Evolutionary conservation across 805 yeast genomes (phyloP).

Genomic region (Wickerhamomyces rabaulensis): DNA sequence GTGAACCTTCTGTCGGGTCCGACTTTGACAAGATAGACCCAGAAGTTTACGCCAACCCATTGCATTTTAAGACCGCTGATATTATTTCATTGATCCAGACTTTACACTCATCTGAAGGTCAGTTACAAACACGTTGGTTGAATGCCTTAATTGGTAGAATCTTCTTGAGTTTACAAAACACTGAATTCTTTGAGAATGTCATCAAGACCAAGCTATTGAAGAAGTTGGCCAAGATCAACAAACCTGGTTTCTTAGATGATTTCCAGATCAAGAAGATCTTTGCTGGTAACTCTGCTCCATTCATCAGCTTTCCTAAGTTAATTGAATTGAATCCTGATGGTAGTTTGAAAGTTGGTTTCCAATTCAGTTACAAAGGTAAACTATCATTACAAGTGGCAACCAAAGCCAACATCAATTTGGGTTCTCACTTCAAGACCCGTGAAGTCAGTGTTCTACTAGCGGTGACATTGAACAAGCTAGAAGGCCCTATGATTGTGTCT

Average conservation of each 20-base stretch:
- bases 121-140: constrained; percentile 81
- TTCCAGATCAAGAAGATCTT: constrained; percentile 66
- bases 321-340: constrained; percentile 78
- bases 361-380: constrained; percentile 70
- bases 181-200: constrained; percentile 56
- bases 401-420: constrained; percentile 68
- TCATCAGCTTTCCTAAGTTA: constrained; percentile 66
- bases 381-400: constrained; percentile 75
- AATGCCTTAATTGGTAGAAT: constrained; percentile 84
- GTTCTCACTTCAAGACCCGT: constrained; percentile 64
- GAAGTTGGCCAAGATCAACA: constrained; percentile 73
- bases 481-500: constrained; percentile 66
- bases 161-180: constrained; percentile 70
- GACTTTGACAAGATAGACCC: constrained; percentile 46
- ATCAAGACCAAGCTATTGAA: constrained; percentile 57
- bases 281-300: constrained; percentile 80
- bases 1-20: constrained; percentile 13
- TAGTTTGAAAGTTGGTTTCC: constrained; percentile 51
- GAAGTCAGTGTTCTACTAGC: constrained; percentile 73
- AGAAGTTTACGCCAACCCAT: constrained; percentile 58
- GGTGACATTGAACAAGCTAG: constrained; percentile 59
- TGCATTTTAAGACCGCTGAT: constrained; percentile 66
- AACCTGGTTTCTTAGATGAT: constrained; percentile 85
- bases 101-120: constrained; percentile 78
- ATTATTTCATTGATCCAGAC: constrained; percentile 70